Percentiles rank a stretch among this genome's conserved stretches.
Conservation (phyloP, 2,329 filamentous ascomycete genomes). For the Colletotrichum somersetense region DNA sequence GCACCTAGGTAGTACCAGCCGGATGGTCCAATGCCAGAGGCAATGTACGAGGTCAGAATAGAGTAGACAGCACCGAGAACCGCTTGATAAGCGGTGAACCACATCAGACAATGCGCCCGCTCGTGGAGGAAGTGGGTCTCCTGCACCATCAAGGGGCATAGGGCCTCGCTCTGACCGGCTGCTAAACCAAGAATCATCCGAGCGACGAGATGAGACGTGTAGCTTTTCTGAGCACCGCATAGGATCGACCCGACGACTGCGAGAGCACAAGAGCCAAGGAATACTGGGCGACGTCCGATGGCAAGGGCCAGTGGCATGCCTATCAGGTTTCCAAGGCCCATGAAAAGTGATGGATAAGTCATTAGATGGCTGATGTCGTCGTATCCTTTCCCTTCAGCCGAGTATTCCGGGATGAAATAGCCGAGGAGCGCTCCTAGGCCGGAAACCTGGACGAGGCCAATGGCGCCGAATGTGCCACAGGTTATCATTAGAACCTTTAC, state of each 20-base stretch:
- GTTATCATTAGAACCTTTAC: slow-evolving; percentile 25
- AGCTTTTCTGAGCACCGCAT: slow-evolving; percentile 47
- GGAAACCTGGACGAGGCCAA: slow-evolving; percentile 29
- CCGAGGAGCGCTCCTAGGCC: slow-evolving; percentile 30
- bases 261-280: slow-evolving; percentile 48
- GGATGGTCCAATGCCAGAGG: slow-evolving; percentile 53
- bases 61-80: slow-evolving; percentile 53
- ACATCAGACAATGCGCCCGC: slow-evolving; percentile 55
- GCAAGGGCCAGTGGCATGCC: slow-evolving; percentile 53
- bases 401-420: slow-evolving; percentile 27
- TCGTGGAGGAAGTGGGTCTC: slow-evolving; percentile 61
- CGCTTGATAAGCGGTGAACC: slow-evolving; percentile 56
- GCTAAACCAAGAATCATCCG: slow-evolving; percentile 55
- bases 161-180: slow-evolving; percentile 57
- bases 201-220: slow-evolving; percentile 53
- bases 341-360: slow-evolving; percentile 39
- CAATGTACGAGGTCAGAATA: slow-evolving; percentile 57
- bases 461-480: slow-evolving; percentile 22
- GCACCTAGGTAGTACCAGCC: slow-evolving; percentile 60
- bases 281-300: slow-evolving; percentile 51
- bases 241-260: slow-evolving; percentile 48
- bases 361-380: slow-evolving; percentile 30
- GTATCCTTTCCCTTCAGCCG: slow-evolving; percentile 25
- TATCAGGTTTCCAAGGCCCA: slow-evolving; percentile 50
- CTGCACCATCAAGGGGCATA: slow-evolving; percentile 56